Conservation (phyloP, 2,329 filamentous ascomycete species). For the Keithomyces neogunnii region DNA sequence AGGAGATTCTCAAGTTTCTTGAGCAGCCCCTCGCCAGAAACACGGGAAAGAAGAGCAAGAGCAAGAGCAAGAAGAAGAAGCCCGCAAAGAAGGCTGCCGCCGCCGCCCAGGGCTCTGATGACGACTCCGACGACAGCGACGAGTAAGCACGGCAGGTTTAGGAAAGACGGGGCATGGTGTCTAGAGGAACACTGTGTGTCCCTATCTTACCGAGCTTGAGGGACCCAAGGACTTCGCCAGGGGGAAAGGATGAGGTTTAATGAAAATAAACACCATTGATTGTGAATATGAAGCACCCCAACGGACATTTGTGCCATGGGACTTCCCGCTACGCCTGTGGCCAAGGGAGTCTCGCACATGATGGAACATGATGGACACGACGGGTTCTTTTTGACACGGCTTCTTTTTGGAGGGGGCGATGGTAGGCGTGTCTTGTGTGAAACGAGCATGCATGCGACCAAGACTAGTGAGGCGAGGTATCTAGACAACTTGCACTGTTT, state of each 20-base stretch:
- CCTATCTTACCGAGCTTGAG: background rate
- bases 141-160: conserved; percentile 7
- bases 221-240: background rate
- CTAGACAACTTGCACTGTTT: conserved; percentile 6
- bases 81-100: conserved; percentile 36
- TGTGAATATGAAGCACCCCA: background rate
- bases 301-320: background rate
- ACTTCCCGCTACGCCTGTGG: background rate
- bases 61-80: conserved; percentile 64
- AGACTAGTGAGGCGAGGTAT: conserved; percentile 9
- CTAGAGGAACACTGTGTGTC: background rate
- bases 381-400: background rate
- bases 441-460: background rate
- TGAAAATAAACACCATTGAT: background rate
- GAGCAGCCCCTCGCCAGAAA: conserved; percentile 80
- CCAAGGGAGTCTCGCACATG: conserved; percentile 4
- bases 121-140: conserved; percentile 22
- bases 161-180: background rate
- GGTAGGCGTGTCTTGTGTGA: background rate
- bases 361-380: conserved; percentile 6
- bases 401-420: background rate
- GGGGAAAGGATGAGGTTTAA: background rate
- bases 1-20: conserved; percentile 90
- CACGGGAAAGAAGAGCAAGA: conserved; percentile 89
- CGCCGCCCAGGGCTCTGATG: conserved; percentile 24